phyloP scores from a whole-genome alignment of 352 stramenopile genomes.

The Pythium aquatile region DNA sequence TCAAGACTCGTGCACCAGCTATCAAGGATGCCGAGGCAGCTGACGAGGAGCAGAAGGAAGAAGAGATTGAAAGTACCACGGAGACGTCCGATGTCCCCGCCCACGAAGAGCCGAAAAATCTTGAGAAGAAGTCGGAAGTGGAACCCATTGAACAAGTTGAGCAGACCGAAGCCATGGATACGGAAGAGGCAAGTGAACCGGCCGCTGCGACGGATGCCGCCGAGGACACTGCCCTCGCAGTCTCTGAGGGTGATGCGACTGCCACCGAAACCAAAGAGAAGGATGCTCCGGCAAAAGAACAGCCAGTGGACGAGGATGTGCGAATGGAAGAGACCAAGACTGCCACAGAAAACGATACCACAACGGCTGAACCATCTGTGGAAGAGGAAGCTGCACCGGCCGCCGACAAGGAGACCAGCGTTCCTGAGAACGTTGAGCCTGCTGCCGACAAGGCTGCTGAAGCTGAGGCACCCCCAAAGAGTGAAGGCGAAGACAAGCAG shows the following conservation, averaged over 20 bases:
- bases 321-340: neutral
- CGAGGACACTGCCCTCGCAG: neutral
- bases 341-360: neutral
- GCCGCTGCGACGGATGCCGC: neutral
- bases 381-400: neutral
- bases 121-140: neutral
- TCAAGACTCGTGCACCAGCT: constrained; percentile 5
- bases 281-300: neutral
- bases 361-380: neutral
- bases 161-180: neutral
- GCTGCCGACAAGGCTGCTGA: neutral
- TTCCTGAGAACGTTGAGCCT: neutral
- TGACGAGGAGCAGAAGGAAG: constrained; percentile 17
- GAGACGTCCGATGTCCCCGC: neutral
- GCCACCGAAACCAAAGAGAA: neutral
- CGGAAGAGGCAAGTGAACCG: neutral
- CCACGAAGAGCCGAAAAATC: neutral
- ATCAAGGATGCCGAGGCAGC: constrained; percentile 4
- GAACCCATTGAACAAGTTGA: neutral
- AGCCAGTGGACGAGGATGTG: neutral
- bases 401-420: neutral
- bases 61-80: neutral
- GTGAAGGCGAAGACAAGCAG: neutral
- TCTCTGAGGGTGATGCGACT: neutral
- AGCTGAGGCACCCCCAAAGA: neutral